Evolutionary conservation across 2,329 filamentous ascomycete species (phyloP).

Genomic region (Pseudogymnoascus sp.): DNA sequence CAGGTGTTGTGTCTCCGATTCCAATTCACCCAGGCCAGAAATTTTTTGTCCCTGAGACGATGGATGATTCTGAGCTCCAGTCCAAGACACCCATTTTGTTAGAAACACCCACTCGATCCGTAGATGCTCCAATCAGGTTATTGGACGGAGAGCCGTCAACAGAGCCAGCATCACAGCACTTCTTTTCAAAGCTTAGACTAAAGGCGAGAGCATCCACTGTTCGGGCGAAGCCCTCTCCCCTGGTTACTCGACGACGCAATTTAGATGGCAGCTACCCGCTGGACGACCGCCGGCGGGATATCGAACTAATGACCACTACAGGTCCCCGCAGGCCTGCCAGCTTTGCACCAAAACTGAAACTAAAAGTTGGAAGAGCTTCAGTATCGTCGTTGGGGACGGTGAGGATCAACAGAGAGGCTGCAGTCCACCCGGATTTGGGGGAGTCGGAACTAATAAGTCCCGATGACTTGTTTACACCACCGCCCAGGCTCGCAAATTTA

Average conservation of each 20-base stretch:
- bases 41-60: background rate
- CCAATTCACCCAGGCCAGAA: background rate
- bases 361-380: constrained; percentile 24
- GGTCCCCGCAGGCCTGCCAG: background rate
- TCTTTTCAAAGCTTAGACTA: constrained; percentile 22
- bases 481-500: constrained; percentile 23
- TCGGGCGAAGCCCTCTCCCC: constrained; percentile 16
- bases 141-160: background rate
- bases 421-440: constrained; percentile 16
- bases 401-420: constrained; percentile 21
- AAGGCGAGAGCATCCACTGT: constrained; percentile 18
- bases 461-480: constrained; percentile 28
- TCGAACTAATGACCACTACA: constrained; percentile 12
- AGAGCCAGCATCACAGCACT: constrained; percentile 12
- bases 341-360: constrained; percentile 17
- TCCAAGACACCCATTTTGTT: background rate
- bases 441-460: constrained; percentile 24
- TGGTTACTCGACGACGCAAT: constrained; percentile 18
- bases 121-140: background rate
- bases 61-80: background rate
- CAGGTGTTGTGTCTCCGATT: background rate
- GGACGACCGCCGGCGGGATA: constrained; percentile 13
- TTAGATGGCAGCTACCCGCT: constrained; percentile 22
- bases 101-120: constrained; percentile 17
- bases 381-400: constrained; percentile 25